Evolutionary conservation across 2,329 filamentous ascomycete species (phyloP).

Genomic region (Blastomyces gilchristii): DNA sequence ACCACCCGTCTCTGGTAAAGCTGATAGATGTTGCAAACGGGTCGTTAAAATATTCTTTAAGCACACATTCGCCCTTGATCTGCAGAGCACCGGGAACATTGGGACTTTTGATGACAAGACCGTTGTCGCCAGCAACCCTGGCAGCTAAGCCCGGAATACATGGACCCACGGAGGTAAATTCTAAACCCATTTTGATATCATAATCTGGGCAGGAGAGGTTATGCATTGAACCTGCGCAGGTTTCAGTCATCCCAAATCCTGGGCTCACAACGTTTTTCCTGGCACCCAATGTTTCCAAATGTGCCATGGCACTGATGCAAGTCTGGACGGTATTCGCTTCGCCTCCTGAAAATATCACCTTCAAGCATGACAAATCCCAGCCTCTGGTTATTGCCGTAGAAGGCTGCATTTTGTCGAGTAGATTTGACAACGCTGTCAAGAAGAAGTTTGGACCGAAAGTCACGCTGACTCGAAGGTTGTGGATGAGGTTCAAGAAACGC

Average conservation of each 20-base stretch:
- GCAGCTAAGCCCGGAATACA: conserved; percentile 21
- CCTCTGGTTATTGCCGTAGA: neutral
- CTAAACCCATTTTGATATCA: conserved; percentile 24
- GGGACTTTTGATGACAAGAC: conserved; percentile 21
- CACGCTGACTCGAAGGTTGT: conserved; percentile 21
- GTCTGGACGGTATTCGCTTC: conserved; percentile 39
- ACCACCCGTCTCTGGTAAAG: conserved; percentile 20
- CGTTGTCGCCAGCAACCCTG: conserved; percentile 24
- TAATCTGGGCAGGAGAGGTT: conserved; percentile 33
- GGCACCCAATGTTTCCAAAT: conserved; percentile 28
- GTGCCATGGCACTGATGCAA: conserved; percentile 20
- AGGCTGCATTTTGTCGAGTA: conserved; percentile 6
- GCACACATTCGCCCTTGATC: conserved; percentile 27
- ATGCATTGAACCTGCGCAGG: conserved; percentile 42
- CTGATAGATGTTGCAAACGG: conserved; percentile 13
- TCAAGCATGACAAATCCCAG: conserved; percentile 25
- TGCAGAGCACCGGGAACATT: conserved; percentile 24
- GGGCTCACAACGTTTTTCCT: conserved; percentile 29
- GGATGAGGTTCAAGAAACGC: conserved; percentile 33
- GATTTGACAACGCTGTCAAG: conserved; percentile 15
- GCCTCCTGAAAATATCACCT: conserved; percentile 31
- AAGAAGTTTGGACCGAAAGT: conserved; percentile 30
- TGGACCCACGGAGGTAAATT: conserved; percentile 33
- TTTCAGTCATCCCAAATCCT: conserved; percentile 46
- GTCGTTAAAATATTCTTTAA: conserved; percentile 18